Evolutionary conservation across 164 flowering plant genomes (phyloP).

Genomic region (Paratinospora sagittata): DNA sequence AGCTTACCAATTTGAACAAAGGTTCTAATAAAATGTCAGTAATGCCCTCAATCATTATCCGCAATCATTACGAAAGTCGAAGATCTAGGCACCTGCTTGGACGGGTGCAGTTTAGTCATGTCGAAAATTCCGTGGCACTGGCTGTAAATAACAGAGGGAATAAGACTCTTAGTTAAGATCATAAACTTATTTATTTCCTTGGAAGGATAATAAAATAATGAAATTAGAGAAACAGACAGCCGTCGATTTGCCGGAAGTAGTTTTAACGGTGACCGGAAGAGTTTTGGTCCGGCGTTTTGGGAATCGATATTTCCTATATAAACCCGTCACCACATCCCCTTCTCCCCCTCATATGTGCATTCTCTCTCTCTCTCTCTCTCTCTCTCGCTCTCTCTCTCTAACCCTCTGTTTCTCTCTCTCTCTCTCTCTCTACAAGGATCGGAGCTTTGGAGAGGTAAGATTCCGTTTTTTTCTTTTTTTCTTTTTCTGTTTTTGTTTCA

Average conservation of each 20-base stretch:
- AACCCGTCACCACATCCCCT: constrained; percentile 30
- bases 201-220: constrained; percentile 2
- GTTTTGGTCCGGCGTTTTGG: constrained; percentile 22
- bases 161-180: neutral
- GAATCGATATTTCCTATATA: constrained; percentile 52
- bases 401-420: neutral
- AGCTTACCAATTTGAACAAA: neutral
- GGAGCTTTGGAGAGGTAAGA: constrained; percentile 27
- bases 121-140: neutral
- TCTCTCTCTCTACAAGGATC: constrained; percentile 17
- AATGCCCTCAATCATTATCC: constrained; percentile 5
- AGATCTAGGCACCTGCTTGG: neutral
- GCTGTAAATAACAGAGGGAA: neutral
- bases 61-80: neutral
- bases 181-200: constrained; percentile 10
- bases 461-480: neutral
- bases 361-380: constrained; percentile 10
- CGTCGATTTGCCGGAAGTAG: constrained; percentile 2
- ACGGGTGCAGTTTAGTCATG: constrained; percentile 3
- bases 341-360: constrained; percentile 23
- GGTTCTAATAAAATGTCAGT: neutral
- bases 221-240: neutral
- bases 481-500: no score
- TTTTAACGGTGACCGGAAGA: constrained; percentile 26
- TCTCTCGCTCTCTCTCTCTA: neutral